These are phyloP conservation scores for Magnaporthiopsis poae DNA, from an alignment of 2,329 filamentous ascomycete genomes.

Conservation along the genomic window DNA sequence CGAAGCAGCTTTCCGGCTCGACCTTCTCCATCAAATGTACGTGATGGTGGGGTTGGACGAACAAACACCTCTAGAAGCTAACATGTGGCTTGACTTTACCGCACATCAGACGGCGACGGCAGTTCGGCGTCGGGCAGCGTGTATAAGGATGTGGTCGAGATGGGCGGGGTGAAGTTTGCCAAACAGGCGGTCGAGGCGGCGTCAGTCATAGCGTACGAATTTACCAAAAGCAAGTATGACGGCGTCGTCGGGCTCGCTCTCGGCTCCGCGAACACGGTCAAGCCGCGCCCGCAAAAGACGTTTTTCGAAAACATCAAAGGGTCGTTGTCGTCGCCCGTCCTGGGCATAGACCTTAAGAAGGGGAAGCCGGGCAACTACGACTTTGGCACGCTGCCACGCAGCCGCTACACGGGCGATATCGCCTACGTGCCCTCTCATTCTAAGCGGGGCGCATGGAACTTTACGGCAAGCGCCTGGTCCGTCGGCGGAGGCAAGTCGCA, in stretches of 20 bases:
- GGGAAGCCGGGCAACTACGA: constrained; percentile 26
- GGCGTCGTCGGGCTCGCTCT: constrained; percentile 22
- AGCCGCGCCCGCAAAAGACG: constrained; percentile 19
- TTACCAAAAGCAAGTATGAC: constrained; percentile 17
- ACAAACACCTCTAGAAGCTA: too few relatives aligned
- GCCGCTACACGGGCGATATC: constrained; percentile 23
- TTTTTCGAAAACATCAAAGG: constrained; percentile 27
- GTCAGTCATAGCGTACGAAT: constrained; percentile 17
- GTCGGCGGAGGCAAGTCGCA: constrained; percentile 18
- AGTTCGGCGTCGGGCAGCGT: constrained; percentile 22
- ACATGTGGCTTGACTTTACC: too few relatives aligned
- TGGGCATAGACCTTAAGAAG: constrained; percentile 38
- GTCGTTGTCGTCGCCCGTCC: constrained; percentile 34
- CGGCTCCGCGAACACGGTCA: constrained; percentile 21
- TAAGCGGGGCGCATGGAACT: constrained; percentile 28
- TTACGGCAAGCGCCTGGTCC: constrained; percentile 23
- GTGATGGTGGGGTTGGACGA: too few relatives aligned
- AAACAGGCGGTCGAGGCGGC: constrained; percentile 24
- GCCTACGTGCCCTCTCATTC: constrained; percentile 24
- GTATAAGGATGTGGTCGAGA: constrained; percentile 22
- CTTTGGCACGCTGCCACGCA: constrained; percentile 24
- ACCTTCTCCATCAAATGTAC: constrained; percentile 21
- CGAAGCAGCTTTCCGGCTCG: constrained; percentile 18
- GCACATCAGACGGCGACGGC: constrained; percentile 19
- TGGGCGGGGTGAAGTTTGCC: constrained; percentile 21